phyloP scores from a whole-genome alignment of 192 early-diverging fungal genomes.

The Backusella sp. region DNA sequence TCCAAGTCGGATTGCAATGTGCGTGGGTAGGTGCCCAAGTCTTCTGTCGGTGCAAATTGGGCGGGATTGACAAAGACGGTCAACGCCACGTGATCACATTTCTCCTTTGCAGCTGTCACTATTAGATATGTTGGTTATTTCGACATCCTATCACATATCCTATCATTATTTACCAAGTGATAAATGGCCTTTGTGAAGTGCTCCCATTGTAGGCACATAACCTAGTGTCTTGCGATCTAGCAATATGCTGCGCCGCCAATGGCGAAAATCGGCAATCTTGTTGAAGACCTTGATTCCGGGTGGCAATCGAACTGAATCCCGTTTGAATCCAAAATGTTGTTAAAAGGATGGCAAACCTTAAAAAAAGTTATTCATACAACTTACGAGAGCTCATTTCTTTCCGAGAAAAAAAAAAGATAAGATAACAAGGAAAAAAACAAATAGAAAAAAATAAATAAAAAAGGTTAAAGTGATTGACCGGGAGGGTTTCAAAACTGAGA shows the following conservation, averaged over 20 bases:
- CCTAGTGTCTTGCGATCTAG: slow-evolving; percentile 66
- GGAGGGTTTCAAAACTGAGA: no score
- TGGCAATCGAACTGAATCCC: slow-evolving; percentile 21
- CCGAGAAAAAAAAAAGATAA: no score
- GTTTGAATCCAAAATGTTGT: no score
- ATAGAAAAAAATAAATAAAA: no score
- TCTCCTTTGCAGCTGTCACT: slow-evolving; percentile 44
- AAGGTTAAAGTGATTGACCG: no score
- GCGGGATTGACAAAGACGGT: slow-evolving; percentile 99
- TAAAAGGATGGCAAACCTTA: no score
- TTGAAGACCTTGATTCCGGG: slow-evolving; percentile 56
- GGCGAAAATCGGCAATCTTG: slow-evolving; percentile 72
- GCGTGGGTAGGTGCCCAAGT: slow-evolving; percentile 88
- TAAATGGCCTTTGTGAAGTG: slow-evolving; percentile 89
- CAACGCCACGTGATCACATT: slow-evolving; percentile 71
- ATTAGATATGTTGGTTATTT: neutral
- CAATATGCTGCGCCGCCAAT: slow-evolving; percentile 60
- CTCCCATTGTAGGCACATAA: slow-evolving; percentile 99
- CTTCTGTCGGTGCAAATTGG: slow-evolving; percentile 96
- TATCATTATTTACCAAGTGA: slow-evolving; percentile 53
- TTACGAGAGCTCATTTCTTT: no score
- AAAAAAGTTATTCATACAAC: no score
- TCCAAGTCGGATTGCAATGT: slow-evolving; percentile 77
- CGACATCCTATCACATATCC: no score
- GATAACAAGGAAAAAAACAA: no score